Base-by-base conservation (phyloP, 2,329 filamentous ascomycete species). In the Furcasterigmium sp. region DNA sequence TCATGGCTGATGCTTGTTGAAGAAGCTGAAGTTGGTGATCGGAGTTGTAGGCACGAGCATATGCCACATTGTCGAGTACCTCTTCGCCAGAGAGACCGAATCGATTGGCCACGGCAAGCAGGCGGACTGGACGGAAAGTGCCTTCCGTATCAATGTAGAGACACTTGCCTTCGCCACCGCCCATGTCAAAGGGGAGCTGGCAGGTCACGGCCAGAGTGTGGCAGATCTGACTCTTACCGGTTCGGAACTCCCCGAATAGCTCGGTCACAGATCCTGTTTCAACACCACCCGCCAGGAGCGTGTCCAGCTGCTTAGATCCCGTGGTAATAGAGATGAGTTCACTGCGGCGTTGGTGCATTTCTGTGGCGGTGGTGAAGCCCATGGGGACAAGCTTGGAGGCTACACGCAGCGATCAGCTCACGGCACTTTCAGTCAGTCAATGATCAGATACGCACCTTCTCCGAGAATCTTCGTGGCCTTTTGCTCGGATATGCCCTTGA, bases 161-260 rank as follows among this genome's bases (percentile, higher is more conserved):
- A 58, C 94, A 98, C 62, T 98, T 98, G 37, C 93, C 93, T 67
- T 98, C 93, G 23, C 94, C 93, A 44, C 93, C 93, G 42, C 93
- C 94, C 91, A 97, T 97, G 60, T 98, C 93, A 61, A 98, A 97
- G 1, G 93, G 93, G 35, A 98, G 66, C 64, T 98, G 93, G 61
- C 94, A 98, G 37, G 93, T 98, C 23, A 98, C 93, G 1, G 94
- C 93, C n/a, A 98, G 75, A 0, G 93, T 98, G 63, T 98, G 94
- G 57, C 93, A 98, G 45, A 98, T 91, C 65, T 98, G 93, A 71
- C 90, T 95, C 70, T 98, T 98, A 64, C 93, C 94, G 0, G 93
- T 98, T 56, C 93, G 80, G 60, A 98, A 98, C 64, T 98, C 93
- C 60, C 93, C 93, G 60, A 98, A 98, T 4, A 98, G 84, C 66